Conservation (phyloP, 1,139 yeast species). For the Yamadazyma sp. region DNA sequence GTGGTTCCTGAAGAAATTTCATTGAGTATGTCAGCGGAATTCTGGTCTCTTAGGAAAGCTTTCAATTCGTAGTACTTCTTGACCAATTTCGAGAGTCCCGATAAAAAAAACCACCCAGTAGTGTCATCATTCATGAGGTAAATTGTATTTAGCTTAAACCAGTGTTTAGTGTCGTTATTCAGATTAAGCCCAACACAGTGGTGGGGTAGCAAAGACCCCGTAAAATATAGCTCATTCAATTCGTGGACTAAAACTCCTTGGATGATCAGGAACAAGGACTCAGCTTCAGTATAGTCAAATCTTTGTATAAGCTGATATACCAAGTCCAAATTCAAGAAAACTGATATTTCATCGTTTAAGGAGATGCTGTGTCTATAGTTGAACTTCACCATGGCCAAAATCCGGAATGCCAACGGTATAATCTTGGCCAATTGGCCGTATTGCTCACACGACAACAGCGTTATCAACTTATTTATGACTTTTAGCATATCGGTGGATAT, state of each 20-base stretch:
- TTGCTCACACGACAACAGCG: slow-evolving; percentile 10
- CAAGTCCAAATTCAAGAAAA: slow-evolving; percentile 13
- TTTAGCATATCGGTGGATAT: slow-evolving; percentile 5
- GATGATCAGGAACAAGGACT: neutral
- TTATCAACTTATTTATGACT: slow-evolving; percentile 11
- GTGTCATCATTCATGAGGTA: slow-evolving; percentile 11
- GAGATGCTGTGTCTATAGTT: slow-evolving; percentile 8
- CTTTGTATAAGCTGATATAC: slow-evolving; percentile 6
- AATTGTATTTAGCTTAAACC: slow-evolving; percentile 12
- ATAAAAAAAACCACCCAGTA: slow-evolving; percentile 12
- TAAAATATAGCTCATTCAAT: slow-evolving; percentile 4
- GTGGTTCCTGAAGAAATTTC: neutral
- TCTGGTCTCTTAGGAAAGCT: neutral
- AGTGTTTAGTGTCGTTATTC: slow-evolving; percentile 1
- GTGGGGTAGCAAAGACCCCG: slow-evolving; percentile 3
- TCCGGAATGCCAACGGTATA: slow-evolving; percentile 9
- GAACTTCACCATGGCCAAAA: slow-evolving; percentile 6
- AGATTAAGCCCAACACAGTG: slow-evolving; percentile 6
- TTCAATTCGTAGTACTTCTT: slow-evolving; percentile 6
- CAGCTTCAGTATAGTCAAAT: slow-evolving; percentile 1
- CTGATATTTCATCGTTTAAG: slow-evolving; percentile 10
- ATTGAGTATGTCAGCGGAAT: neutral
- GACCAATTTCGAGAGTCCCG: slow-evolving; percentile 12
- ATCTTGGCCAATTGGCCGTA: slow-evolving; percentile 4
- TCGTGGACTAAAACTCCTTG: slow-evolving; percentile 3